These are phyloP conservation scores for Leishmania gerbilli DNA, from an alignment of 208 protist genomes.

Conservation along the genomic window DNA sequence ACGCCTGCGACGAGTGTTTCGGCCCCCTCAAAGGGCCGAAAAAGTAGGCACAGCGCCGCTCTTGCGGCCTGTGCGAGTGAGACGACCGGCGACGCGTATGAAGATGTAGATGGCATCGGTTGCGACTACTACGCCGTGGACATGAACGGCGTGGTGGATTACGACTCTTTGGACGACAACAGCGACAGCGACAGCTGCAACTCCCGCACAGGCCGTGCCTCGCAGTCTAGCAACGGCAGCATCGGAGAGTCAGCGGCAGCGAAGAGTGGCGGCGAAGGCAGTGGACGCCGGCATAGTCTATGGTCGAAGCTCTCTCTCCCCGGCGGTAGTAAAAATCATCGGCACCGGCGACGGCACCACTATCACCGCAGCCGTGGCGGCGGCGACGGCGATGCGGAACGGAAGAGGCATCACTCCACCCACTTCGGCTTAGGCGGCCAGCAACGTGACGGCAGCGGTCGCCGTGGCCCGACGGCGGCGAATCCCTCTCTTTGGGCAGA, in stretches of 20 bases:
- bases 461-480: background rate
- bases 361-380: background rate
- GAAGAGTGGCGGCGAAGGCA: background rate
- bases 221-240: background rate
- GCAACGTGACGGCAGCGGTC: background rate
- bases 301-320: background rate
- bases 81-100: conserved; percentile 9
- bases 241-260: background rate
- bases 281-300: background rate
- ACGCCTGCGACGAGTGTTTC: background rate
- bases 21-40: background rate
- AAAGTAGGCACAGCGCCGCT: background rate
- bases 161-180: conserved; percentile 7
- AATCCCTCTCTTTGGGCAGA: conserved; percentile 18
- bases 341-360: background rate
- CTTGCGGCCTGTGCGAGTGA: too few species aligned
- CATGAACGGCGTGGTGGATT: background rate
- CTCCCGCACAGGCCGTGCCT: conserved; percentile 6
- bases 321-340: background rate
- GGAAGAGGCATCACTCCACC: background rate
- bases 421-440: background rate
- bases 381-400: background rate
- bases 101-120: conserved; percentile 1
- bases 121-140: conserved; percentile 9
- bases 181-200: conserved; percentile 14